Conservation (phyloP, 1,284 basidiomycete species). For the Boletus austroedulis region DNA sequence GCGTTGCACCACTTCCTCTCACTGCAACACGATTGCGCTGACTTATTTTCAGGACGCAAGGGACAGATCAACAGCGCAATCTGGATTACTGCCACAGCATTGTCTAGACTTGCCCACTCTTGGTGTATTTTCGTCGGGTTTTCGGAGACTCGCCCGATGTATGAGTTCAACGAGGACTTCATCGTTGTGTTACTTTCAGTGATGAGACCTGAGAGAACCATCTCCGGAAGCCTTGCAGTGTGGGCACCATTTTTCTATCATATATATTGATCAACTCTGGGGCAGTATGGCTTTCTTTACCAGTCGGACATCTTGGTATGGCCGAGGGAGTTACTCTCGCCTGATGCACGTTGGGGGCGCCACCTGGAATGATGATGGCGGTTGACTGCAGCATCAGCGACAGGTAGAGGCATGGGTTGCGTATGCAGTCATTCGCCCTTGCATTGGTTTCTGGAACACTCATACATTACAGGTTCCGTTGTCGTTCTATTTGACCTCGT, state of each 20-base stretch:
- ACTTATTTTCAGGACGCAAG: conserved; percentile 42
- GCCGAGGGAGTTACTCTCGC: conserved; percentile 83
- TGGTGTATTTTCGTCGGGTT: conserved; percentile 76
- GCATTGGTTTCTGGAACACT: conserved; percentile 2
- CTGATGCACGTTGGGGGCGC: conserved; percentile 52
- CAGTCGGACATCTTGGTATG: conserved; percentile 40
- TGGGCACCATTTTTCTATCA: conserved; percentile 15
- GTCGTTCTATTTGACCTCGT: conserved; percentile 79
- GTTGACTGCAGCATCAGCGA: conserved; percentile 81
- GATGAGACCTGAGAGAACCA: conserved; percentile 73
- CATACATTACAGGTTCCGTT: conserved; percentile 53
- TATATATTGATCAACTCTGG: conserved; percentile 66
- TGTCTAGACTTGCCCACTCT: conserved; percentile 61
- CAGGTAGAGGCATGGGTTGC: conserved; percentile 77
- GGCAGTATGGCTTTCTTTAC: conserved; percentile 52
- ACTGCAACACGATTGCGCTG: conserved; percentile 1
- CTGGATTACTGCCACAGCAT: conserved; percentile 58
- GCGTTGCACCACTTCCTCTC: conserved; percentile 48
- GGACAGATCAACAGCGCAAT: conserved; percentile 75
- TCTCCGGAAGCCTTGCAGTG: conserved; percentile 11
- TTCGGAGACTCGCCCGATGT: conserved; percentile 77
- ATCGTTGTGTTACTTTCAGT: conserved; percentile 72
- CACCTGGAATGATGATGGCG: conserved; percentile 51
- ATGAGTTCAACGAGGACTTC: conserved; percentile 81
- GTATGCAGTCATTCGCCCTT: conserved; percentile 10